Conservation (phyloP, 2,329 filamentous ascomycete genomes). For the Lizonia empirigonia region DNA sequence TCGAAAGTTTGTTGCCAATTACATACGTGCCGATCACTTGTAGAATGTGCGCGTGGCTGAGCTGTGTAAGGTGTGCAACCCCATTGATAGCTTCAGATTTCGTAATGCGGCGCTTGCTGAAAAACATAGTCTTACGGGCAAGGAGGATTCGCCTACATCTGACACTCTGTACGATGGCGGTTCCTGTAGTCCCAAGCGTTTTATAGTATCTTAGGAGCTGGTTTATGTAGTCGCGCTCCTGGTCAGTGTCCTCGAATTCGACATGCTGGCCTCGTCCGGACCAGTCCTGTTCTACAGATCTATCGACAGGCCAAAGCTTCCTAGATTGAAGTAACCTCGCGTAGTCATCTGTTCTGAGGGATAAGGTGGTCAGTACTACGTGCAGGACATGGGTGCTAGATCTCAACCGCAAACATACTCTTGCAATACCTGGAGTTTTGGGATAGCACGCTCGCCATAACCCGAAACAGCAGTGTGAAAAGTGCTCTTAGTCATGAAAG, state of each 20-base stretch:
- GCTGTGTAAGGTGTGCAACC: slow-evolving; percentile 24
- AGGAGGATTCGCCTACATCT: slow-evolving; percentile 22
- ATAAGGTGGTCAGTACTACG: too few species aligned
- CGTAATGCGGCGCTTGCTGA: slow-evolving; percentile 14
- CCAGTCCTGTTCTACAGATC: not conserved
- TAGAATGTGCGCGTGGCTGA: slow-evolving; percentile 28
- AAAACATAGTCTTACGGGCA: slow-evolving; percentile 28
- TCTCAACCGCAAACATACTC: too few species aligned
- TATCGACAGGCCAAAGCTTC: not conserved
- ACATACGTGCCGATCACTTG: slow-evolving; percentile 21
- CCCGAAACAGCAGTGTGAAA: too few species aligned
- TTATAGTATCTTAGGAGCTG: not conserved
- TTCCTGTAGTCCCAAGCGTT: not conserved
- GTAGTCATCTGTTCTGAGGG: too few species aligned
- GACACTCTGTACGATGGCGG: slow-evolving; percentile 25
- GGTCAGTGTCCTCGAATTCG: slow-evolving; percentile 5
- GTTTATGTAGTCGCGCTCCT: not conserved
- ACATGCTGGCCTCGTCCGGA: slow-evolving; percentile 18
- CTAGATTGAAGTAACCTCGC: not conserved
- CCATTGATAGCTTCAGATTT: slow-evolving; percentile 27
- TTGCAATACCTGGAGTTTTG: too few species aligned
- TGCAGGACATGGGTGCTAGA: too few species aligned
- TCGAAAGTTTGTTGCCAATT: slow-evolving; percentile 13
- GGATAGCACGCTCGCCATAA: too few species aligned
- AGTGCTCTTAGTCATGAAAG: too few species aligned